phyloP scores from a whole-genome alignment of 257 asterid species.

The Plantago major region DNA sequence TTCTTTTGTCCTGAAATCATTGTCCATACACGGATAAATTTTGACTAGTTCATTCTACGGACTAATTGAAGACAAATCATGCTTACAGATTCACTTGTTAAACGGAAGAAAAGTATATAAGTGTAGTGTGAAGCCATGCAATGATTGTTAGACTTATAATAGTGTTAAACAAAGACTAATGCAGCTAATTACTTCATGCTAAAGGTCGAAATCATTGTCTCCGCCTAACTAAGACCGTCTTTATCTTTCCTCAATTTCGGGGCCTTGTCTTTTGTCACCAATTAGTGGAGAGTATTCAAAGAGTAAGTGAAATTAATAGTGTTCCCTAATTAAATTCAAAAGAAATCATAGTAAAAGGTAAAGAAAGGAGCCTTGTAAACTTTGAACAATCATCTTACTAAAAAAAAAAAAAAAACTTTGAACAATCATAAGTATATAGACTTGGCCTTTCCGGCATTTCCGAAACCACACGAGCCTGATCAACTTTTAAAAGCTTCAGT shows the following conservation, averaged over 20 bases:
- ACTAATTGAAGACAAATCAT: not conserved
- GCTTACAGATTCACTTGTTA: not conserved
- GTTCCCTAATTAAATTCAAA: too few species aligned
- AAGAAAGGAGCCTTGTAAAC: not conserved
- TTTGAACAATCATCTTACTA: slow-evolving; percentile 13
- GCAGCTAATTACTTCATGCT: slow-evolving; percentile 24
- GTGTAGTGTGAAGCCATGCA: too few species aligned
- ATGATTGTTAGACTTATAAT: not conserved
- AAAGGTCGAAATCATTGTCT: slow-evolving; percentile 48
- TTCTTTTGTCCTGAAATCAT: slow-evolving; percentile 24
- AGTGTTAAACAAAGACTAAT: slow-evolving; percentile 19
- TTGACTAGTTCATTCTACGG: not conserved
- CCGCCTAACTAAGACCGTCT: slow-evolving; percentile 24
- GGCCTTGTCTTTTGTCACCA: slow-evolving; percentile 20
- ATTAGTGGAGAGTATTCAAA: too few species aligned
- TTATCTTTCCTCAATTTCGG: slow-evolving; percentile 53
- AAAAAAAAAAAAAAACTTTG: too few species aligned
- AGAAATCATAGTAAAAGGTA: too few species aligned
- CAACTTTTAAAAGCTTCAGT: too few species aligned
- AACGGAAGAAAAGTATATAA: too few species aligned
- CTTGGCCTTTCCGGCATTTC: too few species aligned
- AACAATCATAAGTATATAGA: slow-evolving; percentile 6
- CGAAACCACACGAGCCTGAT: too few species aligned
- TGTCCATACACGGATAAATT: not conserved
- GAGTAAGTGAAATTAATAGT: too few species aligned